phyloP scores from a whole-genome alignment of 257 asterid genomes.

The Solanum habrochaites region DNA sequence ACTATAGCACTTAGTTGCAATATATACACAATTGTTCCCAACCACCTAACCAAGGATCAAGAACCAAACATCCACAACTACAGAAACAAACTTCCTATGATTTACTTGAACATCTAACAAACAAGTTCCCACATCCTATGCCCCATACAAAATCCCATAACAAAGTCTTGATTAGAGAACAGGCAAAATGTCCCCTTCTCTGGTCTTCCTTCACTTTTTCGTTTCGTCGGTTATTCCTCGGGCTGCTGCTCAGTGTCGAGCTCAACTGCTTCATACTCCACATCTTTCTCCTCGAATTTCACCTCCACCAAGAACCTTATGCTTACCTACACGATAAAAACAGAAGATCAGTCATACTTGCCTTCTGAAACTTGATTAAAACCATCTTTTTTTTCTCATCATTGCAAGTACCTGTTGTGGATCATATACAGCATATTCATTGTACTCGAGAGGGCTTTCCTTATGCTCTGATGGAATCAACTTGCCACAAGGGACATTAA shows the following conservation, averaged over 20 bases:
- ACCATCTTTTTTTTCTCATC: background rate
- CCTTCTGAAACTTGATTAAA: background rate
- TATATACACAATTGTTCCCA: background rate
- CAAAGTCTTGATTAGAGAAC: background rate
- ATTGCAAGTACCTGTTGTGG: conserved; percentile 42
- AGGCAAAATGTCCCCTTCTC: conserved; percentile 8
- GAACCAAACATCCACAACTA: background rate
- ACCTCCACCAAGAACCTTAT: conserved; percentile 71
- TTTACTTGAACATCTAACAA: background rate
- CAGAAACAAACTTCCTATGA: background rate
- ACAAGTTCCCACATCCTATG: background rate
- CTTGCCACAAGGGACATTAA: conserved; percentile 70
- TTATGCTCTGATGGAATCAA: conserved; percentile 41
- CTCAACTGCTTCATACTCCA: conserved; percentile 26
- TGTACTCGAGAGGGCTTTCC: conserved; percentile 61
- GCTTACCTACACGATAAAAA: conserved; percentile 17
- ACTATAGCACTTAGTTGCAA: background rate
- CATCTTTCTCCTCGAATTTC: conserved; percentile 60
- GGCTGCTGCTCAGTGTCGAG: background rate
- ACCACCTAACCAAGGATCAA: background rate
- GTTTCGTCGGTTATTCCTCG: background rate
- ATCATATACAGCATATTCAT: conserved; percentile 77
- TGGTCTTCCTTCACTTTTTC: background rate
- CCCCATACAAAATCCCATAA: background rate
- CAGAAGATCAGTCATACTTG: no score